phyloP scores from a whole-genome alignment of 495 filamentous ascomycete species.

The Recurvomyces mirabilis region DNA sequence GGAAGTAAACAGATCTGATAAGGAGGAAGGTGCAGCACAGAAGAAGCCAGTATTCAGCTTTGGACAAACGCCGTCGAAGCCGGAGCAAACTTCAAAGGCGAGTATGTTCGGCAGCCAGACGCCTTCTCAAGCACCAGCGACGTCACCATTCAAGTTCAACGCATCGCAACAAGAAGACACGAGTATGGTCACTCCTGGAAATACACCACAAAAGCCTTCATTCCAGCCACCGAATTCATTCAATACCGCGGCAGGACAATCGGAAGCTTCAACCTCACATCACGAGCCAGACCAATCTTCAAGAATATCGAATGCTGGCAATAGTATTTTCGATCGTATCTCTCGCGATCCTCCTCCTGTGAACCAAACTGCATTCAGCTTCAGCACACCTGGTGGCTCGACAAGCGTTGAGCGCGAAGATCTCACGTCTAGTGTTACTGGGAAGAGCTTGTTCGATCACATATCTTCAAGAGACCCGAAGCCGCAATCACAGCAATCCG shows the following conservation, averaged over 20 bases:
- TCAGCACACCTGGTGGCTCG: not conserved
- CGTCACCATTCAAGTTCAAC: conserved; percentile 1
- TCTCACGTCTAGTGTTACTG: not conserved
- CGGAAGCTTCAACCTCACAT: not conserved
- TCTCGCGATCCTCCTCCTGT: conserved; percentile 5
- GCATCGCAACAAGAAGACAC: conserved; percentile 10
- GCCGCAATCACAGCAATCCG: conserved; percentile 5
- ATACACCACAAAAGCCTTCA: conserved; percentile 18
- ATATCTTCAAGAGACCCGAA: conserved; percentile 4
- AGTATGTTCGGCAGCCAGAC: conserved; percentile 3
- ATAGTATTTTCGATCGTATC: conserved; percentile 16
- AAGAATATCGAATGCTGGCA: conserved; percentile 7
- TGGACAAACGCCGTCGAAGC: not conserved
- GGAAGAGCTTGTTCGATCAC: conserved; percentile 18
- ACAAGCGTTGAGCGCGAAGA: not conserved
- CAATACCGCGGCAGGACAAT: not conserved
- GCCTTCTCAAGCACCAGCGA: not conserved
- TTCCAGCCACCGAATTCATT: not conserved
- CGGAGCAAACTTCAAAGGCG: conserved; percentile 1
- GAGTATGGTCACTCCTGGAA: conserved; percentile 13
- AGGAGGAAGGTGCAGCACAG: not conserved
- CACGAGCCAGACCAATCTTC: conserved; percentile 1
- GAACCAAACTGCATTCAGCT: not conserved
- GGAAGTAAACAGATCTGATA: not conserved
- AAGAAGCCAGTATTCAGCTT: conserved; percentile 8